Base-by-base conservation (phyloP, 2,329 filamentous ascomycete genomes). In the Delphinella strobiligena region DNA sequence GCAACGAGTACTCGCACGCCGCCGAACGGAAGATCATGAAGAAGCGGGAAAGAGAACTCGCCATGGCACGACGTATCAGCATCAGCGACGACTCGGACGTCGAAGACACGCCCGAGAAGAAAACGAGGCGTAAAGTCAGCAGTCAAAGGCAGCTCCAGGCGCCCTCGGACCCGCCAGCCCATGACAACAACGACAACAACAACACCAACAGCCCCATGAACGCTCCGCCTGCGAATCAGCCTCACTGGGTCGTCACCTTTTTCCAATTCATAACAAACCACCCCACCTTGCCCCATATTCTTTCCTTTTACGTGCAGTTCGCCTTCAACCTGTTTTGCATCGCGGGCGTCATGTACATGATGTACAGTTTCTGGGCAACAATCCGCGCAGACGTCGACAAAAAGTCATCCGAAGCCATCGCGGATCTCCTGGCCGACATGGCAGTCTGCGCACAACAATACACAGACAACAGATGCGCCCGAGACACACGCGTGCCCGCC, bases 331-430 rank as follows among this genome's bases (percentile, higher is more conserved):
- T 78, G 34, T 69, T 74, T 44, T 64, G 82, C 12, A 67, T 78
- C 4, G 58, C 69, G 10, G 60, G 71, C 40, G 62, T 66, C 49
- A 61, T 77, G 31, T 89, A 81, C 58, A 66, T 85, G 32, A 67
- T 84, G 24, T 85, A 80, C 63, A 69, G 73, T 1, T 72, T 85
- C 49, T 74, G 83, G 47, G 65, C 70, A 11, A 80, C 82, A 7
- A 76, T 91, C 38, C 77, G 78, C 11, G 69, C 72, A 17, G 88
- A 95, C 56, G 79, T 94, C 24, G 68, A 78, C 45, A 75, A 80
- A 38, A 82, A 82, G 27, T 77, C 80, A 8, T 71, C 80, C 33
- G 75, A 77, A 40, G 79, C 78, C 10, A 75, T 78, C n/a, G 67
- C 74, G 2, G 73, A 76, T 11, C 74, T 91, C 16, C 61, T 88